Conservation (phyloP, 129 eudicot species). For the Lactuca saligna region DNA sequence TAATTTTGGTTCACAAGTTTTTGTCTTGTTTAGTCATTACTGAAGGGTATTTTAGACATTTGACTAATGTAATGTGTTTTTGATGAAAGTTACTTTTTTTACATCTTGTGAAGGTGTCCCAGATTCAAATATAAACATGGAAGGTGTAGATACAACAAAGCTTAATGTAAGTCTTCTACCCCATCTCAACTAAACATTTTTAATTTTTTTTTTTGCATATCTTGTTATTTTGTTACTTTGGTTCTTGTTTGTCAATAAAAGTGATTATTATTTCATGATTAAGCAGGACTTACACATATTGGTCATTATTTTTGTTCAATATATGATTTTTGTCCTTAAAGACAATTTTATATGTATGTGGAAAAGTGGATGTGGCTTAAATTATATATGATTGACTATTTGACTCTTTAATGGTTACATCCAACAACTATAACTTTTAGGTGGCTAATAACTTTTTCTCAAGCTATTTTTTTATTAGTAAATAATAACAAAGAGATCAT, state of each 20-base stretch:
- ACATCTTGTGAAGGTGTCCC: conserved; percentile 34
- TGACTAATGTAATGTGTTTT: neutral
- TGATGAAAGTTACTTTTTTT: conserved; percentile 22
- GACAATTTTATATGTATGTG: too few species aligned
- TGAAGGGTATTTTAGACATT: conserved; percentile 1
- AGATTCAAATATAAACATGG: conserved; percentile 27
- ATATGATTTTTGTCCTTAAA: too few species aligned
- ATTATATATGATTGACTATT: neutral
- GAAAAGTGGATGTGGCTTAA: too few species aligned
- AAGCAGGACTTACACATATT: too few species aligned
- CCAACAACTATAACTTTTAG: neutral
- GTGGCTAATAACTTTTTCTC: neutral
- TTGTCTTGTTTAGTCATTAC: neutral
- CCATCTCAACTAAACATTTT: neutral
- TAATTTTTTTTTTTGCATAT: neutral
- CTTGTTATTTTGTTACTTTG: neutral
- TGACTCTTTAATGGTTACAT: neutral
- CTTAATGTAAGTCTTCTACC: conserved; percentile 39
- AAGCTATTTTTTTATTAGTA: neutral
- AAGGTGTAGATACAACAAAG: conserved; percentile 30
- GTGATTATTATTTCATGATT: neutral
- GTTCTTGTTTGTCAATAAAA: neutral
- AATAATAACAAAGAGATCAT: neutral
- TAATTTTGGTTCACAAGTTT: neutral
- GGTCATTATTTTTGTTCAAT: too few species aligned